A percentile compares a stretch with the other conserved stretches of the same genome.
Evolutionary conservation across 257 asterid species (phyloP).

Genomic region (Solanum chmielewskii): DNA sequence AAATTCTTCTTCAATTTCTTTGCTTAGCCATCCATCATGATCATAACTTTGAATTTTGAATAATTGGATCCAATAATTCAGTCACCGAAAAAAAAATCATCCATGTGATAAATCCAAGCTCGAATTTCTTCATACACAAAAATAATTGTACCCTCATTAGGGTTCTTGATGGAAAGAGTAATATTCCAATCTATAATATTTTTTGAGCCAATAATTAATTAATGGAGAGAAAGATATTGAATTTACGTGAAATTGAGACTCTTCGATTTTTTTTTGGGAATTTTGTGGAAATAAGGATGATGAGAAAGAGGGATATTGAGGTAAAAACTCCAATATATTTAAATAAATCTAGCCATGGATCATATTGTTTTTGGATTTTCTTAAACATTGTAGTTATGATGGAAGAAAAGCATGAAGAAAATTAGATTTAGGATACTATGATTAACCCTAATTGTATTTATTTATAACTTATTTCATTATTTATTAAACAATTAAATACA

Average conservation of each 20-base stretch:
- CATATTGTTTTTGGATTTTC: background rate
- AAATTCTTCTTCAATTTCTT: background rate
- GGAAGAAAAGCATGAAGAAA: background rate
- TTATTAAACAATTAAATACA: background rate
- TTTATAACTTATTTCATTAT: background rate
- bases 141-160: background rate
- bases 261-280: background rate
- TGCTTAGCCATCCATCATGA: background rate
- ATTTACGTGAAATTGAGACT: background rate
- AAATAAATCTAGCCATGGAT: background rate
- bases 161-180: background rate
- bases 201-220: background rate
- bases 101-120: background rate
- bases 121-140: background rate
- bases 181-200: background rate
- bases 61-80: background rate
- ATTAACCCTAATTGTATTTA: background rate
- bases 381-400: background rate
- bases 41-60: background rate
- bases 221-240: background rate
- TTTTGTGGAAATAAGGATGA: background rate
- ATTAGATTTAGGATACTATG: background rate
- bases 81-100: background rate
- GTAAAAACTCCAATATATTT: background rate
- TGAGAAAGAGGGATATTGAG: background rate